Percentiles rank a stretch among this genome's conserved stretches.
phyloP scores from a whole-genome alignment of 371 early-diverging fungal genomes.

The Mucor saturninus region DNA sequence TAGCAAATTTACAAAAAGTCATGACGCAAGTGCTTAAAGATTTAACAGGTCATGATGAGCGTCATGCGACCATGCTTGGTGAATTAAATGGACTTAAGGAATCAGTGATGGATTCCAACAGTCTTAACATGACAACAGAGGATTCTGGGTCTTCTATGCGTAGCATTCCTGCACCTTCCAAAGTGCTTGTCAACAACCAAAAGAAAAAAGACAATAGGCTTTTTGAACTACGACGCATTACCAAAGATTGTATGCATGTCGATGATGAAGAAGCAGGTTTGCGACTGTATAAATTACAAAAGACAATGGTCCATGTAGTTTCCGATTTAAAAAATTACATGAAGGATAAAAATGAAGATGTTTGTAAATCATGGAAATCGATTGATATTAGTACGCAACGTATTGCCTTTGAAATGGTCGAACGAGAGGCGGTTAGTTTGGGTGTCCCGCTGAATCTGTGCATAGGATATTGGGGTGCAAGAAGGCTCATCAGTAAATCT shows the following conservation, averaged over 20 bases:
- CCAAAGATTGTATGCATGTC: slow-evolving; percentile 17
- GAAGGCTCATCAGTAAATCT: slow-evolving; percentile 24
- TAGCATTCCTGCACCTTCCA: slow-evolving; percentile 28
- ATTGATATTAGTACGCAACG: slow-evolving; percentile 24
- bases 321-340: slow-evolving; percentile 24
- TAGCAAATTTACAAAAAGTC: not conserved
- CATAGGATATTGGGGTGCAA: slow-evolving; percentile 30
- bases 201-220: slow-evolving; percentile 28
- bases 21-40: not conserved
- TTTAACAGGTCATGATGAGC: slow-evolving; percentile 9
- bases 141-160: not conserved
- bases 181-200: slow-evolving; percentile 17
- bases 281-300: slow-evolving; percentile 23
- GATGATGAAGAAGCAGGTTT: slow-evolving; percentile 25
- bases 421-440: slow-evolving; percentile 18
- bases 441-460: slow-evolving; percentile 26
- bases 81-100: slow-evolving; percentile 12
- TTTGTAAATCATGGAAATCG: slow-evolving; percentile 22
- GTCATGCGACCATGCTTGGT: slow-evolving; percentile 11
- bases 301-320: slow-evolving; percentile 29
- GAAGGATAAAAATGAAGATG: slow-evolving; percentile 12
- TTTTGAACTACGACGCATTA: slow-evolving; percentile 18
- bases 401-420: slow-evolving; percentile 28
- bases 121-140: not conserved
- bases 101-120: slow-evolving; percentile 15